A percentile compares a stretch with the other conserved stretches of the same genome.
Conservation (phyloP, 225 moss, liverwort and hornwort species). For the Marchantia polymorpha region DNA sequence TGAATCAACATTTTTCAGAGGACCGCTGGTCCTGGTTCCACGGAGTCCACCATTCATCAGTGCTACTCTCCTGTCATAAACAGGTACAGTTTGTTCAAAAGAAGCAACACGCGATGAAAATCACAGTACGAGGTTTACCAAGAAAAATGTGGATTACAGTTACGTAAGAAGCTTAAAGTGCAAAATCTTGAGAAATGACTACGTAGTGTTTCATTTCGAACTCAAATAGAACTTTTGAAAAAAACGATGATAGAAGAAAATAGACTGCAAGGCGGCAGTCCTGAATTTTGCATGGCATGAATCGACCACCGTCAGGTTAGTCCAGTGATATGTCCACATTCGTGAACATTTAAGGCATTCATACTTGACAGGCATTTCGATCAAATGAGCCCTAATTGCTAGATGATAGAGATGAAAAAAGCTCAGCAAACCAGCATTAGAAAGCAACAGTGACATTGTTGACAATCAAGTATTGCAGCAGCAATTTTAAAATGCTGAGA, state of each 20-base stretch:
- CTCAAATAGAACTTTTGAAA: not conserved
- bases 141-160: not conserved
- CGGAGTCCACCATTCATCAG: conserved; percentile 43
- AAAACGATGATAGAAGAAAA: not conserved
- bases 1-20: conserved; percentile 34
- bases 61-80: conserved; percentile 21
- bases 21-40: conserved; percentile 20
- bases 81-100: not conserved
- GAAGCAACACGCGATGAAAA: not conserved
- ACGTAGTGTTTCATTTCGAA: not conserved
- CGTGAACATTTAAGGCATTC: not conserved
- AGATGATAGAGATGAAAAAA: not conserved
- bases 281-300: not conserved
- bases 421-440: not conserved
- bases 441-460: not conserved
- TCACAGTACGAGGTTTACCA: not conserved
- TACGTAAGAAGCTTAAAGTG: not conserved
- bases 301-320: not conserved
- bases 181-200: not conserved
- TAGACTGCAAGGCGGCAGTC: not conserved
- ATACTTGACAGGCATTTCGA: not conserved
- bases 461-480: not conserved
- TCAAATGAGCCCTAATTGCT: conserved; percentile 1
- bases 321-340: not conserved
- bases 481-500: conserved; percentile 10